Evolutionary conservation across 1,284 basidiomycete genomes (phyloP), one percentile per base, ranked within the genome.

Genomic region (Ustilago esculenta): DNA sequence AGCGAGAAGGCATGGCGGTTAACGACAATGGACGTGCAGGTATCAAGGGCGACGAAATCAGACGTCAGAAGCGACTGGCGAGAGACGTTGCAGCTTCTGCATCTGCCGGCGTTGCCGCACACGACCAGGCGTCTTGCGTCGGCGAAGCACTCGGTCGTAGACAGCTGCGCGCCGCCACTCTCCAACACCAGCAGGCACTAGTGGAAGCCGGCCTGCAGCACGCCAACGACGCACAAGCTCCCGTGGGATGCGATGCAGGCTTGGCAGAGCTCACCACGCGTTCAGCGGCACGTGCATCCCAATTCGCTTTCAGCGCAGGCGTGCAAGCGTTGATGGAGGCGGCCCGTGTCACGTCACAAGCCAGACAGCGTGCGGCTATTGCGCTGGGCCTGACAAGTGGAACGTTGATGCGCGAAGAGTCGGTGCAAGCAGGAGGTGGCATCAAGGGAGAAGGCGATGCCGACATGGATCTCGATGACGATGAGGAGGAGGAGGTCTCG

Each of bases 1-100:
- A 59, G 21, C 55, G 75, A 29, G 78, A 80, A 45, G 73, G 65
- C 14, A 60, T 68, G 68, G 68, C 61, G 17, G 72, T 71, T 29
- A 73, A 70, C 25, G 74, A 76, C 49, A 72, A 74, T 36, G 68
- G 61, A 8, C 47, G 63, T 5, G 63, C 68, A 1, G 61, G 54
- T 23, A 50, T 61, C 53, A 63, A 61, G 47, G 61, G 50, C n/a
- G 61, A 71, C 34, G 51, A 54, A 42, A 48, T 64, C 33, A 30
- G 57, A 32, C 48, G 50, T 12, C 47, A 64, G 41, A 64, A 64
- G 52, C 34, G 44, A 15, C 32, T 54, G n/a, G 60, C 50, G n/a
- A 50, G 43, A 24, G 59, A 64, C n/a, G 55, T 44, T 29, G 54
- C 34, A 12, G 37, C 43, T 23, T 36, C 53, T 2, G 29, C 51